phyloP scores from a whole-genome alignment of 2,329 filamentous ascomycete genomes.

The Calonectria pauciramosa region DNA sequence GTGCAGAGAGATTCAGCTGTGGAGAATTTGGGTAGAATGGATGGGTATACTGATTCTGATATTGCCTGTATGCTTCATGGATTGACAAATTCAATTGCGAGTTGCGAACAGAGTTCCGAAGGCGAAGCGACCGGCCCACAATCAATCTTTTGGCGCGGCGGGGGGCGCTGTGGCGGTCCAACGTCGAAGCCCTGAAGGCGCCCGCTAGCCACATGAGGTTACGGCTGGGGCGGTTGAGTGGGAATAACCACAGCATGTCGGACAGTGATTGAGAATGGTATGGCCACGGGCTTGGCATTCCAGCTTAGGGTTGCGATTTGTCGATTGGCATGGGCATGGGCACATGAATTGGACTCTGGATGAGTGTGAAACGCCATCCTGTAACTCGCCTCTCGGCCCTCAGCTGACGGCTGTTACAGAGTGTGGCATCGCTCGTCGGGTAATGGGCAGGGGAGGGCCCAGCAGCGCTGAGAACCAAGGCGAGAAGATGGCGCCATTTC shows the following conservation, averaged over 20 bases:
- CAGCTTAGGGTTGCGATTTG: neutral
- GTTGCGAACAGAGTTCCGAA: too few relatives aligned
- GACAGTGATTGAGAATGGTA: slow-evolving; percentile 4
- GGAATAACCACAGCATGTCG: neutral
- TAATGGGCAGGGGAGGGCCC: neutral
- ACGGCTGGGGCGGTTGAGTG: neutral
- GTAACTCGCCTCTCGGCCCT: slow-evolving; percentile 2
- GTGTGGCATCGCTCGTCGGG: neutral
- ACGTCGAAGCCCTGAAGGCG: neutral
- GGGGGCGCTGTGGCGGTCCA: neutral
- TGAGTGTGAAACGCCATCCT: slow-evolving; percentile 9
- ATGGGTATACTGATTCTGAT: neutral
- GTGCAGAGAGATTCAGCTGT: neutral
- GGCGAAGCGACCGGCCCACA: neutral
- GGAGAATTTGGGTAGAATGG: neutral
- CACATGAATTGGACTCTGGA: neutral
- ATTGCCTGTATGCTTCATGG: neutral
- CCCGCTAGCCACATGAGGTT: neutral
- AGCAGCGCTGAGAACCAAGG: neutral
- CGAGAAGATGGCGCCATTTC: neutral
- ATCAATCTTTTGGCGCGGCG: neutral
- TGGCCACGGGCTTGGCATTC: neutral
- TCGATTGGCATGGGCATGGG: neutral
- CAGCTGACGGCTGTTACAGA: slow-evolving; percentile 10
- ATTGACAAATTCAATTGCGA: neutral